A percentile compares a stretch with the other conserved stretches of the same genome.
These are phyloP conservation scores for Diaporthe vaccinii DNA, from an alignment of 2,329 filamentous ascomycete genomes.

Conservation along the genomic window DNA sequence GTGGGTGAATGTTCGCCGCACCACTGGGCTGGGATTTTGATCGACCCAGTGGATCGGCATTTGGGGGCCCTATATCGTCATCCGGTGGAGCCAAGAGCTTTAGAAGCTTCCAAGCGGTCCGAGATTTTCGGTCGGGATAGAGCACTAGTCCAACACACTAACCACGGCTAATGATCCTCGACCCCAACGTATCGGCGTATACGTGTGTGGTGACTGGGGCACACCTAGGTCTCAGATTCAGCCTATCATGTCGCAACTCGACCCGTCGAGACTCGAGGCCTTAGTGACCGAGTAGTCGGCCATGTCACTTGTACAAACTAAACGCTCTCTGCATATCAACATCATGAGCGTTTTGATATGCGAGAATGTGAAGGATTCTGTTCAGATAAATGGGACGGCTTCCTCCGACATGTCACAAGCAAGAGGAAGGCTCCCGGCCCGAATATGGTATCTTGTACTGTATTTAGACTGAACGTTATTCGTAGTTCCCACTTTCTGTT, in stretches of 20 bases:
- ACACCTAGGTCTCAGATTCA: background rate
- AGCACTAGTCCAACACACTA: conserved; percentile 8
- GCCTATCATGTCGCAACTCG: background rate
- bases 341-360: background rate
- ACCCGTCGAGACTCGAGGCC: background rate
- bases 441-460: too few species aligned
- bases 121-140: conserved; percentile 19
- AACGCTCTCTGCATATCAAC: background rate
- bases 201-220: background rate
- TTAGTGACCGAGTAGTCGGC: too few species aligned
- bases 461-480: background rate
- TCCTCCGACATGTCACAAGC: background rate
- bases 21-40: background rate
- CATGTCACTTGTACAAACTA: background rate
- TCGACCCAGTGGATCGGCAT: conserved; percentile 17
- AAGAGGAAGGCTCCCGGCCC: background rate
- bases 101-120: conserved; percentile 7
- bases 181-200: background rate
- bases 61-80: background rate
- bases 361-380: background rate
- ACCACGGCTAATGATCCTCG: background rate
- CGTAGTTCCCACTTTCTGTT: background rate
- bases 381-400: background rate
- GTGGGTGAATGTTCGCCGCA: background rate
- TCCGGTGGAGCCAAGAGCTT: conserved; percentile 8